Evolutionary conservation across 2,329 filamentous ascomycete species (phyloP), one percentile per base, ranked within the genome.

Genomic region (Monosporascus cannonballus): DNA sequence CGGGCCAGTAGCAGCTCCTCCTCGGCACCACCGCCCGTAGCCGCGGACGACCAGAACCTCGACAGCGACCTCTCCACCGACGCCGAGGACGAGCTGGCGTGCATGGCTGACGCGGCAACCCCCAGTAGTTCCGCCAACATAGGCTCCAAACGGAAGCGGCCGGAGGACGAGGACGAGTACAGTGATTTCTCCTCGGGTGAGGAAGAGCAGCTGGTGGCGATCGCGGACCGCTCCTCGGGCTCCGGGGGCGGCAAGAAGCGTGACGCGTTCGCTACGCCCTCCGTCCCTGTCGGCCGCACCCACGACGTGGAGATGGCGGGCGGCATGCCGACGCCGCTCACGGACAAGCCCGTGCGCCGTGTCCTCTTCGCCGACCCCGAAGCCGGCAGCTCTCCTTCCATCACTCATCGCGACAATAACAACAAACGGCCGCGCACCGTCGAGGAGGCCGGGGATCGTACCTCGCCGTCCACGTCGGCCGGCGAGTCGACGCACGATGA

Each of bases 321-420:
- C 44, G 61, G 64, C 15, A 41, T 67, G 53, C 56, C 63, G 14
- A 68, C 66, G 18, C 66, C 66, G 0, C 56, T 60, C 4, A 64
- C 65, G 18, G 57, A 55, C 9, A 63, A 61, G 46, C 60, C 60
- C 30, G 51, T 62, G n/a, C 58, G 62, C 15, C 60, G 64, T 20
- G 60, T 65, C 4, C 55, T 66, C 3, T 66, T 65, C 51, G 49
- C 59, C 15, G 58, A 61, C 24, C 55, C 57, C 58, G 51, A 67
- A 62, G 54, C 56, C 58, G 51, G 48, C 47, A 38, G 55, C 42
- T 3, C 49, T 53, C 24, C 52, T 51, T 20, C 14, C 6, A 42
- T 51, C 27, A 24, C 25, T 15, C 38, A 22, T 17, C 30, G 46
- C 25, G 18, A 41, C 47, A 15, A 45, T 17, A 30, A 41, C 25